Percentiles rank a stretch among this genome's conserved stretches.
Conservation (phyloP, 106 monocot species). For the Phalaenopsis aphrodite region DNA sequence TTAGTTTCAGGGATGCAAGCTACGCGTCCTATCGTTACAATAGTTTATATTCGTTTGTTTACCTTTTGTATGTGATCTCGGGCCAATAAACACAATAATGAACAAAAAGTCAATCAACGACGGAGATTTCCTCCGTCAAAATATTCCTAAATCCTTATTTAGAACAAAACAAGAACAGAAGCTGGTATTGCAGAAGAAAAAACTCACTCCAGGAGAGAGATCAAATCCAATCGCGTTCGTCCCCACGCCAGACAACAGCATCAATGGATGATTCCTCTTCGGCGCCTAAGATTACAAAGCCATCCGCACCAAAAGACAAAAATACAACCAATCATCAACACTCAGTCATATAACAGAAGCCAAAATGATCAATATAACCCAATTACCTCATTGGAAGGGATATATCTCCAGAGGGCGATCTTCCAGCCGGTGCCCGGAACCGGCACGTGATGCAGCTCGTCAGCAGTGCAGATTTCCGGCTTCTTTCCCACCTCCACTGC, state of each 20-base stretch:
- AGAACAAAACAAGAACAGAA: neutral
- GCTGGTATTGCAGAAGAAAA: neutral
- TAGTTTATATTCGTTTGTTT: neutral
- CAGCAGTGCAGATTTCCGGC: conserved; percentile 45
- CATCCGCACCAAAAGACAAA: neutral
- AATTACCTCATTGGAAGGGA: conserved; percentile 35
- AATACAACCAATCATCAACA: neutral
- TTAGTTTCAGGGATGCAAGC: neutral
- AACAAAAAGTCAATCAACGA: neutral
- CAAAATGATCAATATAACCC: neutral
- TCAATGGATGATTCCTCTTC: conserved; percentile 86
- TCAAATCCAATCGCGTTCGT: conserved; percentile 94
- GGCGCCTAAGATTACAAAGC: conserved; percentile 43
- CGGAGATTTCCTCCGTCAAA: neutral
- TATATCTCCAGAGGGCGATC: conserved; percentile 74
- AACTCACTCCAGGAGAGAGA: conserved; percentile 80
- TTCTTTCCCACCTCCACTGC: conserved; percentile 8
- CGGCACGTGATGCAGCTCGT: conserved; percentile 73
- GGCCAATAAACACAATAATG: neutral
- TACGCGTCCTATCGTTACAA: neutral
- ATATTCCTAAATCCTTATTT: neutral
- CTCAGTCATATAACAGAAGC: neutral
- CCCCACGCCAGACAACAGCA: conserved; percentile 82
- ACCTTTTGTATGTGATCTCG: neutral
- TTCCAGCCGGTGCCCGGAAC: conserved; percentile 60